Percentiles rank a stretch among this genome's conserved stretches.
Evolutionary conservation across 768 basidiomycete species (phyloP).

Genomic region (Agaricus sinodeliciosus): DNA sequence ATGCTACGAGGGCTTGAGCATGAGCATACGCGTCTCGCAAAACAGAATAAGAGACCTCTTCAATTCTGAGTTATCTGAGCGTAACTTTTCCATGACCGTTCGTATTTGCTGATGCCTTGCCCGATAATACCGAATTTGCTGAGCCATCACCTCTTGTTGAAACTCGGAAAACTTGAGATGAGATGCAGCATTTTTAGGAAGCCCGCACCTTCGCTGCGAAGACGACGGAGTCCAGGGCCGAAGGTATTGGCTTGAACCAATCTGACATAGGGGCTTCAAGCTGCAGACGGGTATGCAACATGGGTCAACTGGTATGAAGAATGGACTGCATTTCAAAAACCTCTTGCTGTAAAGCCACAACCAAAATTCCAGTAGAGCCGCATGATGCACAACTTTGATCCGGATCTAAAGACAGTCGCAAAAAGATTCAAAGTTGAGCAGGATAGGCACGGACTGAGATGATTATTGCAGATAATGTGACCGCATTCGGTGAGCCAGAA

Average conservation of each 20-base stretch:
- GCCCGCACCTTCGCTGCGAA: conserved; percentile 56
- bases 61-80: conserved; percentile 44
- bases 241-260: conserved; percentile 68
- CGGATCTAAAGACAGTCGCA: conserved; percentile 36
- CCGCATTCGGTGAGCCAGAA: conserved; percentile 91
- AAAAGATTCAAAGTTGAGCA: background rate
- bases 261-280: conserved; percentile 77
- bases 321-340: conserved; percentile 30
- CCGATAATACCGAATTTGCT: conserved; percentile 60
- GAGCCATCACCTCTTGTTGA: conserved; percentile 70
- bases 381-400: conserved; percentile 76
- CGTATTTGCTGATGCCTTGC: conserved; percentile 51
- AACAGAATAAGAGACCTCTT: conserved; percentile 40
- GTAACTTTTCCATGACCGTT: conserved; percentile 43
- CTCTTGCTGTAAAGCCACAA: conserved; percentile 69
- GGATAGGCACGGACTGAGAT: conserved; percentile 53
- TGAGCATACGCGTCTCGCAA: conserved; percentile 9
- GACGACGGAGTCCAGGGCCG: conserved; percentile 56
- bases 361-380: conserved; percentile 52
- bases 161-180: conserved; percentile 38
- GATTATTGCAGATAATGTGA: conserved; percentile 79
- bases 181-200: background rate
- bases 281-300: conserved; percentile 27
- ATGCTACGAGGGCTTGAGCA: conserved; percentile 18
- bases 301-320: background rate